Evolutionary conservation across 345 rosid species (phyloP).

Genomic region (Gossypium ekmanianum): DNA sequence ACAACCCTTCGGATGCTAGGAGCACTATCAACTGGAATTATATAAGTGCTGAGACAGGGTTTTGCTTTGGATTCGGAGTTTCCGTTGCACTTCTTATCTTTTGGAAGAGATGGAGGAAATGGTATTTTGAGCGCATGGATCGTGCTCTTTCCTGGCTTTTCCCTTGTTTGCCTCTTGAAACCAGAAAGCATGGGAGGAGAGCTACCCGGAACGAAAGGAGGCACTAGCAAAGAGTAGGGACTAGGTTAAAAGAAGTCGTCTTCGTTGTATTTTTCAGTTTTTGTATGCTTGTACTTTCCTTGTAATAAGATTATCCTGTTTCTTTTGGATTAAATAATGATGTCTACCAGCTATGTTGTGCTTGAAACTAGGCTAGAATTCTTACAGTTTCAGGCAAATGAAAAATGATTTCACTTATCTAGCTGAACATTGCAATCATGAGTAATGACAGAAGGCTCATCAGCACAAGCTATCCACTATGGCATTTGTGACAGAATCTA

Average conservation of each 20-base stretch:
- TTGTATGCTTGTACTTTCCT: too few species aligned
- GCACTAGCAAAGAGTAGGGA: background rate
- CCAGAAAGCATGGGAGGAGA: background rate
- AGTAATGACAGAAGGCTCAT: too few species aligned
- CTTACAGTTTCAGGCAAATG: too few species aligned
- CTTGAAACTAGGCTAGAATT: too few species aligned
- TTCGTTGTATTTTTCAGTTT: too few species aligned
- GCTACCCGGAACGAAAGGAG: background rate
- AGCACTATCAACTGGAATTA: background rate
- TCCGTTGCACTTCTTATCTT: background rate
- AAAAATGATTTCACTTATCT: too few species aligned
- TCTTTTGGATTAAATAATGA: background rate
- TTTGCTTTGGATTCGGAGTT: background rate
- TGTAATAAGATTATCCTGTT: background rate
- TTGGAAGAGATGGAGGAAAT: slow-evolving; percentile 9
- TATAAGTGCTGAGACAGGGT: too few species aligned
- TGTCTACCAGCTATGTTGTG: too few species aligned
- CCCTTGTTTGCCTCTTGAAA: background rate
- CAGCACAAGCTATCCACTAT: too few species aligned
- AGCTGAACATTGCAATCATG: too few species aligned
- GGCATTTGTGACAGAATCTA: too few species aligned
- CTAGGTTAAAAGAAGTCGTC: background rate
- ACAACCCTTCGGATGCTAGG: too few species aligned
- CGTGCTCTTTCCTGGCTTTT: background rate
- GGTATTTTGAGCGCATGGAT: background rate